Evolutionary conservation across 495 filamentous ascomycete species (phyloP).

Genomic region (Cercophora scortea): DNA sequence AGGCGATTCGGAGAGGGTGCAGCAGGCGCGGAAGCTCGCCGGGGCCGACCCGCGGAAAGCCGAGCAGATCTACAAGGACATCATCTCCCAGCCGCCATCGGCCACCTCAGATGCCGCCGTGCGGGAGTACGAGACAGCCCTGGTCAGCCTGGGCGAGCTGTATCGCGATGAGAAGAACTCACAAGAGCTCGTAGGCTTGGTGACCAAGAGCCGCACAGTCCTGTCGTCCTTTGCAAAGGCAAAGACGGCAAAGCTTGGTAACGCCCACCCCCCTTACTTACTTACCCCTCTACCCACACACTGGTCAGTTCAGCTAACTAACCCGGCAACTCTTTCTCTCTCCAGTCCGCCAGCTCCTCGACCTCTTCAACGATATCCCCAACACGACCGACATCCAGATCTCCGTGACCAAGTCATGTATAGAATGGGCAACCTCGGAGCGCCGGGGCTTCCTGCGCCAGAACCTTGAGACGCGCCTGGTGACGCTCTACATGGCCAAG

Average conservation of each 20-base stretch:
- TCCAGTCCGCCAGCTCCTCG: slow-evolving; percentile 90
- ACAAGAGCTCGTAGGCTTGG: slow-evolving; percentile 82
- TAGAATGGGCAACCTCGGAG: slow-evolving; percentile 96
- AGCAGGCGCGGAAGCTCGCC: slow-evolving; percentile 73
- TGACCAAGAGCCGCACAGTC: slow-evolving; percentile 80
- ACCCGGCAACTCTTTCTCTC: slow-evolving; percentile 1
- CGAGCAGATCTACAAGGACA: slow-evolving; percentile 75
- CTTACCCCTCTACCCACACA: too few relatives aligned
- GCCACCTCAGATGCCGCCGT: slow-evolving; percentile 72
- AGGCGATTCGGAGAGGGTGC: slow-evolving; percentile 40
- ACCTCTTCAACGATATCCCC: slow-evolving; percentile 88
- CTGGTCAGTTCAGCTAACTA: too few relatives aligned
- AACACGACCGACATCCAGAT: slow-evolving; percentile 90
- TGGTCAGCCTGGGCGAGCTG: slow-evolving; percentile 81
- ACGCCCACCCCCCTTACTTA: too few relatives aligned
- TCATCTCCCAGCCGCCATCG: slow-evolving; percentile 76
- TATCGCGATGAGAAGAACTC: slow-evolving; percentile 86
- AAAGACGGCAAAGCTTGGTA: slow-evolving; percentile 97
- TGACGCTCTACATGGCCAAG: slow-evolving; percentile 90
- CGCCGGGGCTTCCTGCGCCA: slow-evolving; percentile 91
- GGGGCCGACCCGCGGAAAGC: slow-evolving; percentile 75
- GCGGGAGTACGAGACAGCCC: slow-evolving; percentile 76
- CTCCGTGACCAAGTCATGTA: slow-evolving; percentile 90
- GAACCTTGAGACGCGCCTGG: slow-evolving; percentile 93
- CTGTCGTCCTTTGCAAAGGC: slow-evolving; percentile 96